phyloP scores from a whole-genome alignment of 305 asterid species.

The Plantago lanceolata region DNA sequence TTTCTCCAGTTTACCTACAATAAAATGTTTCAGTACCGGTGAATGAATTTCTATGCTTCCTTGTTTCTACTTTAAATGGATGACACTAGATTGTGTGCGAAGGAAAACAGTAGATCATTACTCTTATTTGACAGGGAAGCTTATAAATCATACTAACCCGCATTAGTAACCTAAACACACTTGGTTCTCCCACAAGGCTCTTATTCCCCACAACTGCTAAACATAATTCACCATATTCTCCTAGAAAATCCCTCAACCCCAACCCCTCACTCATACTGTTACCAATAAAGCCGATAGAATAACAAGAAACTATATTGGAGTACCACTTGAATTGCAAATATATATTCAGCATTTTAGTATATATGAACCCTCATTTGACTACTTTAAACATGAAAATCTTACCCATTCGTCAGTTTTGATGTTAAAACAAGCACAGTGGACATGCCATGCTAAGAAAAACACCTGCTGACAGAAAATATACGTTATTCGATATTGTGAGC shows the following conservation, averaged over 20 bases:
- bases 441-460: constrained; percentile 48
- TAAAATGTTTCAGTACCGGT: neutral
- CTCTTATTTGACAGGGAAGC: constrained; percentile 9
- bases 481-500: neutral
- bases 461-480: constrained; percentile 30
- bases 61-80: neutral
- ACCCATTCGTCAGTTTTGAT: constrained; percentile 63
- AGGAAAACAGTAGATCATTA: neutral
- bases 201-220: neutral
- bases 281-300: neutral
- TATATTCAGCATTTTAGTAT: neutral
- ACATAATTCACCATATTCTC: no score
- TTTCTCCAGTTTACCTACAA: constrained; percentile 52
- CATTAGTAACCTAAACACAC: neutral
- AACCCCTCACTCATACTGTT: neutral
- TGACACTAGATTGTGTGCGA: neutral
- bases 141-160: constrained; percentile 10
- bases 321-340: neutral
- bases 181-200: neutral
- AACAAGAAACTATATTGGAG: neutral
- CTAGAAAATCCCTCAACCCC: neutral
- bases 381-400: constrained; percentile 22
- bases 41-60: neutral
- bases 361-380: constrained; percentile 5
- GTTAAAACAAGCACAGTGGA: constrained; percentile 45